Conservation (phyloP, 352 stramenopile genomes). For the Globisporangium splendens region DNA sequence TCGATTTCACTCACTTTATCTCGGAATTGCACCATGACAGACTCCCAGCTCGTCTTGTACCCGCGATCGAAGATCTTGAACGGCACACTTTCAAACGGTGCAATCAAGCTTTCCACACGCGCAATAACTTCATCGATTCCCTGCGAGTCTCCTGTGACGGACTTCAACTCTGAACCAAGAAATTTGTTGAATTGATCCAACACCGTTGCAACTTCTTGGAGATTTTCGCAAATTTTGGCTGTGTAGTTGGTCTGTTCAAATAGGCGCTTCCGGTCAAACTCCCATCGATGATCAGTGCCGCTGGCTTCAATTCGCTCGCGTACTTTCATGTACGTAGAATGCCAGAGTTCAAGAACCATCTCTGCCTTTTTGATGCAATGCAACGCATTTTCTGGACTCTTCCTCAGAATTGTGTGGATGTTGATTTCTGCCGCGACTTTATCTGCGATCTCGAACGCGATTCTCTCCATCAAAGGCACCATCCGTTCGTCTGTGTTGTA, state of each 20-base stretch:
- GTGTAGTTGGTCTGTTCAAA: constrained; percentile 98
- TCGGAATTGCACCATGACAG: constrained; percentile 93
- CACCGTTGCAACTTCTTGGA: constrained; percentile 91
- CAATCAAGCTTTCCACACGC: constrained; percentile 80
- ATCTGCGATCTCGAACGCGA: constrained; percentile 91
- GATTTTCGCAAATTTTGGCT: constrained; percentile 92
- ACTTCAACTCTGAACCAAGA: constrained; percentile 93
- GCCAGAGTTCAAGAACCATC: constrained; percentile 92
- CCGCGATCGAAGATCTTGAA: constrained; percentile 93
- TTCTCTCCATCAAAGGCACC: constrained; percentile 95
- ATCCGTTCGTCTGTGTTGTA: constrained; percentile 98
- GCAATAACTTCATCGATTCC: constrained; percentile 94
- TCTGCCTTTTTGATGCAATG: constrained; percentile 88
- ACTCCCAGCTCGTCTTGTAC: constrained; percentile 94
- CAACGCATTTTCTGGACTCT: constrained; percentile 69
- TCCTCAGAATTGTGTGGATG: constrained; percentile 87
- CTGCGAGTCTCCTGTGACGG: constrained; percentile 92
- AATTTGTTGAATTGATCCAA: constrained; percentile 96
- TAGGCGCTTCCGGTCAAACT: constrained; percentile 93
- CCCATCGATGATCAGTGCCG: constrained; percentile 93
- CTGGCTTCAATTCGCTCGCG: constrained; percentile 92
- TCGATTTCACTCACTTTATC: constrained; percentile 94
- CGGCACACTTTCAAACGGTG: constrained; percentile 86
- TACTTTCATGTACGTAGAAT: constrained; percentile 94
- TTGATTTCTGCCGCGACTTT: constrained; percentile 92